A percentile compares a stretch with the other conserved stretches of the same genome.
These are phyloP conservation scores for Astragalus membranaceus DNA, from an alignment of 306 rosid genomes.

Conservation along the genomic window DNA sequence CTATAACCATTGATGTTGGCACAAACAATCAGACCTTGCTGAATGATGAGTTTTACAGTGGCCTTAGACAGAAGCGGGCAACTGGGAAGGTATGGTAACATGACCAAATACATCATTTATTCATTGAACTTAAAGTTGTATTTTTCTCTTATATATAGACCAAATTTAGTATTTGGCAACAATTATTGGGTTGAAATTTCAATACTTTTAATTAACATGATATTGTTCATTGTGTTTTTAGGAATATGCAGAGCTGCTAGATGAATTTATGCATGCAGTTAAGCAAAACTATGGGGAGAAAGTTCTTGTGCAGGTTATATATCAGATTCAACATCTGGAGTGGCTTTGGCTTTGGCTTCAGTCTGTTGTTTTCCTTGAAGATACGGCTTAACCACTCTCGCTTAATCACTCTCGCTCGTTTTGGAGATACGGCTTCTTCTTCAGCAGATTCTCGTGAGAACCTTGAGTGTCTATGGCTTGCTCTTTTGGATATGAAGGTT, in stretches of 20 bases:
- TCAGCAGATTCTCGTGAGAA: no score
- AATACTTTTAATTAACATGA: neutral
- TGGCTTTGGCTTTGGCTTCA: slow-evolving; percentile 7
- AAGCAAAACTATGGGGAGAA: slow-evolving; percentile 97
- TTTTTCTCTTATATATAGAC: no score
- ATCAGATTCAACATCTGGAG: slow-evolving; percentile 20
- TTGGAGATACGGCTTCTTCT: no score
- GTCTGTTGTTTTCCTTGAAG: neutral
- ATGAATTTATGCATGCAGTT: slow-evolving; percentile 87
- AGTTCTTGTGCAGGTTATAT: slow-evolving; percentile 73
- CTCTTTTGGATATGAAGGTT: no score
- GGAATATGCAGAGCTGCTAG: slow-evolving; percentile 93
- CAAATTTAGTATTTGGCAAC: neutral
- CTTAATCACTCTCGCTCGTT: no score
- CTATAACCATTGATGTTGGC: slow-evolving; percentile 91
- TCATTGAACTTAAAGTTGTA: no score
- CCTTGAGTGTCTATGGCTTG: no score
- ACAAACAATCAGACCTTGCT: slow-evolving; percentile 84
- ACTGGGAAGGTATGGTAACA: slow-evolving; percentile 67
- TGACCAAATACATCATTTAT: no score
- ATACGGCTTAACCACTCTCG: no score
- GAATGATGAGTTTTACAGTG: slow-evolving; percentile 88
- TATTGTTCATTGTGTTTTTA: slow-evolving; percentile 26
- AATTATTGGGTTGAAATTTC: neutral
- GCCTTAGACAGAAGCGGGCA: slow-evolving; percentile 75